A percentile compares a stretch with the other conserved stretches of the same genome.
Conservation (phyloP, 108 stramenopile genomes). For the Phaeodactylum tricornutum region DNA sequence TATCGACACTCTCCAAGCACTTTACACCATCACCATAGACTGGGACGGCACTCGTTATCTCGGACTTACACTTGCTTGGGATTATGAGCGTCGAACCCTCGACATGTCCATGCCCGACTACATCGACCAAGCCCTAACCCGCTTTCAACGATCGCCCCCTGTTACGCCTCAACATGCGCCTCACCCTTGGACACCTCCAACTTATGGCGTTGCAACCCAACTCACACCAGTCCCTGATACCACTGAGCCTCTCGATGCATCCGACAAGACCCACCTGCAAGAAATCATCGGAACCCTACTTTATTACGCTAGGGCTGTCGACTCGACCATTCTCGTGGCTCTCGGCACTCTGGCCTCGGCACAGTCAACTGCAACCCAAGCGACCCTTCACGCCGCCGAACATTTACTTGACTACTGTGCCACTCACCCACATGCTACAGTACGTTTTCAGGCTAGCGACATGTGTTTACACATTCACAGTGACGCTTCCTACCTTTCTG, state of each 20-base stretch:
- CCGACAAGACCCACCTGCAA: conserved; percentile 16
- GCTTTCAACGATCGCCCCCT: conserved; percentile 23
- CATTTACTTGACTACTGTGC: too few species aligned
- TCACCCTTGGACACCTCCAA: conserved; percentile 12
- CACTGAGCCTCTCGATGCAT: conserved; percentile 2
- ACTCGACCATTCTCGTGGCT: conserved; percentile 23
- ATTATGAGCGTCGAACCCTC: conserved; percentile 18
- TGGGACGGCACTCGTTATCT: too few species aligned
- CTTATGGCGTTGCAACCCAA: conserved; percentile 21
- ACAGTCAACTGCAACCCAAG: too few species aligned
- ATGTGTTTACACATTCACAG: too few species aligned
- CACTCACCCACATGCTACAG: too few species aligned
- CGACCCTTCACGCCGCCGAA: too few species aligned
- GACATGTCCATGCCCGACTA: conserved; percentile 36
- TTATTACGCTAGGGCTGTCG: conserved; percentile 24
- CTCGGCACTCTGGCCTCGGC: too few species aligned
- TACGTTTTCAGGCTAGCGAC: too few species aligned
- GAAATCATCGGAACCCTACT: conserved; percentile 24
- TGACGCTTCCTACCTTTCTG: too few species aligned
- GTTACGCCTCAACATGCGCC: conserved; percentile 18
- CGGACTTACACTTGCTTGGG: too few species aligned
- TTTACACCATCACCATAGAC: too few species aligned
- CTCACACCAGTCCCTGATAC: conserved; percentile 14
- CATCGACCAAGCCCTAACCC: conserved; percentile 13
- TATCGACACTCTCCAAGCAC: conserved; percentile 14